phyloP scores from a whole-genome alignment of 768 basidiomycete genomes.

The Tephrocybe rancida region DNA sequence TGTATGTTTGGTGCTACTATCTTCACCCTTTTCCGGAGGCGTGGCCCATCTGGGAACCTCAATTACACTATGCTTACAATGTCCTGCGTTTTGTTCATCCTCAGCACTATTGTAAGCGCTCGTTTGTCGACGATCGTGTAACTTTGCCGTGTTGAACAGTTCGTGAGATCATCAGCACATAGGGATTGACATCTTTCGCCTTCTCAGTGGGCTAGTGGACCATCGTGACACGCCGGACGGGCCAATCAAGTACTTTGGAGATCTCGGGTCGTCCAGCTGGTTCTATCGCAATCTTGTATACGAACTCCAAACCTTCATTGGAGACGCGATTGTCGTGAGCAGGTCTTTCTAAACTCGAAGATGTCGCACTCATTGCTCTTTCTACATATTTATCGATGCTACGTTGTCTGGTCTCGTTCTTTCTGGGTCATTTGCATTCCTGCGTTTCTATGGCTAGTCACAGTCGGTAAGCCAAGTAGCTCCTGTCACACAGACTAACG shows the following conservation, averaged over 20 bases:
- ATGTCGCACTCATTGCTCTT: background rate
- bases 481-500: background rate
- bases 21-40: background rate
- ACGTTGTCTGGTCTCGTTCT: background rate
- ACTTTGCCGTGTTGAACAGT: background rate
- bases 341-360: background rate
- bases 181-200: constrained; percentile 1
- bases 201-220: background rate
- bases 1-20: constrained; percentile 3
- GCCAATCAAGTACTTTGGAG: constrained; percentile 1
- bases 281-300: background rate
- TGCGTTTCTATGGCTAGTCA: constrained; percentile 1
- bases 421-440: constrained; percentile 1
- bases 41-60: background rate
- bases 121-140: background rate
- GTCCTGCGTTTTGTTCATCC: background rate
- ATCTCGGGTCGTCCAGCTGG: background rate
- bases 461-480: background rate
- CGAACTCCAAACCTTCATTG: background rate
- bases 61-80: background rate
- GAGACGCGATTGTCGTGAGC: constrained; percentile 3
- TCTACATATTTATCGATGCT: constrained; percentile 1
- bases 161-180: background rate
- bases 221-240: background rate
- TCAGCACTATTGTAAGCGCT: background rate